Evolutionary conservation across 73 alveolate genomes (phyloP).

Genomic region (Breviolum minutum): DNA sequence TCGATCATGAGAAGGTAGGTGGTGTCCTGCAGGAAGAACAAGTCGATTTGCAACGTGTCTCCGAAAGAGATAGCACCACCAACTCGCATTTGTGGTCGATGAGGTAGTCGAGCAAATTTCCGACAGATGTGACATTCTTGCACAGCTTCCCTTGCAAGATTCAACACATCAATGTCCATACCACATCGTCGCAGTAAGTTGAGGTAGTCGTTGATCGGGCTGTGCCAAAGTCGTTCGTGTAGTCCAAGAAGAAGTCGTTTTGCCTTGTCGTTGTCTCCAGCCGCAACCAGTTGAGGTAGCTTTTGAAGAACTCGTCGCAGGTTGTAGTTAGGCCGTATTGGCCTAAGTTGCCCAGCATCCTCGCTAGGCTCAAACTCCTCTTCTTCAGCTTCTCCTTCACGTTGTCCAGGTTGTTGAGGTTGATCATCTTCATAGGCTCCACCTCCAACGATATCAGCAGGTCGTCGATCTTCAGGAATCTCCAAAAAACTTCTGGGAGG

Average conservation of each 20-base stretch:
- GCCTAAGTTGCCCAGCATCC: not conserved
- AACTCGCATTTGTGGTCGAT: conserved; percentile 22
- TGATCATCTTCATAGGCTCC: too few species aligned
- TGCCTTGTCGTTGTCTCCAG: not conserved
- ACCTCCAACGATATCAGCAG: too few species aligned
- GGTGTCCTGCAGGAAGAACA: not conserved
- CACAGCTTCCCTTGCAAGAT: not conserved
- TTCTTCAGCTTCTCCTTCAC: not conserved
- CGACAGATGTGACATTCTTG: not conserved
- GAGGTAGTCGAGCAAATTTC: not conserved
- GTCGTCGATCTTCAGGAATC: too few species aligned
- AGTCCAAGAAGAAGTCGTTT: not conserved
- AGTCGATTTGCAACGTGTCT: not conserved
- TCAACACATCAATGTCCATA: not conserved
- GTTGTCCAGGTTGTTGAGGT: not conserved
- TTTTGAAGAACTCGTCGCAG: not conserved
- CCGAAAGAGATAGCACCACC: not conserved
- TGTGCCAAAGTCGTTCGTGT: not conserved
- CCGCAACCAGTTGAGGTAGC: not conserved
- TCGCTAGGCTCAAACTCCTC: not conserved
- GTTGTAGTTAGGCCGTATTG: not conserved
- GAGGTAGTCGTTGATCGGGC: not conserved
- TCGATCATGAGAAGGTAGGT: not conserved
- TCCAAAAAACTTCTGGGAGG: too few species aligned
- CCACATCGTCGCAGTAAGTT: not conserved